Base-by-base conservation (phyloP, 2,329 filamentous ascomycete species). In the Pseudodiploospora longispora region DNA sequence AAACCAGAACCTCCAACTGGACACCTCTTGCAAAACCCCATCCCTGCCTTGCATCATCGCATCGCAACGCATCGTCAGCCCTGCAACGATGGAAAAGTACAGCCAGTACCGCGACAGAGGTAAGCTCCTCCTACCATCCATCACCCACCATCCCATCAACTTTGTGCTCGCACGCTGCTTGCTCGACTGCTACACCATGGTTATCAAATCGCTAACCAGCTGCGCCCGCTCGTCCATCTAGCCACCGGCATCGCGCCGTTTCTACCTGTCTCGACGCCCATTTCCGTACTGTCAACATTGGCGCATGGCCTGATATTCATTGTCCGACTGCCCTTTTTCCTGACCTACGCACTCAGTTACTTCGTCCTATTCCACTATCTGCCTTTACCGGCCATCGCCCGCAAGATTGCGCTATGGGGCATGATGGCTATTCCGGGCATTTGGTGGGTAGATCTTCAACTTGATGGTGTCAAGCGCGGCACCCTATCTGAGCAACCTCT, bases 371-470 rank as follows among this genome's bases (percentile, higher is more conserved):
- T 97, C 42, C 87, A 91, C 68, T 86, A 83, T 75, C 76, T 95
- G 10, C 89, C 89, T 0, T 60, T 80, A 19, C 76, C 76, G 10
- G 65, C 69, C 30, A 62, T 73, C 47, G 58, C 82, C 36, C 88
- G 88, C 58, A 97, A 97, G 67, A 80, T 86, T 9, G 80, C 88
- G 40, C 69, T 97, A 42, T 97, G 93, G 91, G 77, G 81, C 48
- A 78, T 97, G 52, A 78, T 98, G 54, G 85, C 82, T 33, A 85
- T 95, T 47, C 88, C 90, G 0, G 91, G 93, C 29, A 87, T 98
- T 46, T 97, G 90, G 89, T 97, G 91, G 91, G 83, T 96, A 45
- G 93, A 98, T 65, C 72, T 98, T n/a, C 91, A 96, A 64, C 87
- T 98, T 52, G 93, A 98, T 62, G 91, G 91, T 47, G 93, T 98